Percentiles rank a stretch among this genome's conserved stretches.
Conservation (phyloP, 306 rosid genomes). For the Alnus rubra region DNA sequence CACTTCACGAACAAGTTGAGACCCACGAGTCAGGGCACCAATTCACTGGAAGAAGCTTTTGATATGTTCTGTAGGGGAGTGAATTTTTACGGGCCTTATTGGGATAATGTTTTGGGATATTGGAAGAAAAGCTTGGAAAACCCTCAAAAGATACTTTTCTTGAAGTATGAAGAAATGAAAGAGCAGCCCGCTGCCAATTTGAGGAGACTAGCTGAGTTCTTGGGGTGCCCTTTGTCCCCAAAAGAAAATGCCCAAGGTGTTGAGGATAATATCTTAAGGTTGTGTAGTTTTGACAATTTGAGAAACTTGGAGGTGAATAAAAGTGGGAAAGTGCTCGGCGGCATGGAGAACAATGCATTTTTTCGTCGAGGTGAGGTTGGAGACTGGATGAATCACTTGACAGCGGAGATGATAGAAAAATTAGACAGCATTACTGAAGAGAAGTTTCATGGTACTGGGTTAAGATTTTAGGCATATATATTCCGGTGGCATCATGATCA, state of each 20-base stretch:
- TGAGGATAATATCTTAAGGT: neutral
- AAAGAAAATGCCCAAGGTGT: neutral
- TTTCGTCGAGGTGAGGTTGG: conserved; percentile 23
- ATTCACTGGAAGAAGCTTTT: neutral
- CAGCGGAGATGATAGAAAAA: neutral
- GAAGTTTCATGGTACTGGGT: neutral
- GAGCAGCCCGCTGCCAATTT: neutral
- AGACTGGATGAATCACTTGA: conserved; percentile 15
- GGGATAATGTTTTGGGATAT: too few relatives aligned
- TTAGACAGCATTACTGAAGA: conserved; percentile 9
- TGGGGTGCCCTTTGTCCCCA: neutral
- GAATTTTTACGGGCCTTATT: too few relatives aligned
- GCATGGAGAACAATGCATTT: neutral
- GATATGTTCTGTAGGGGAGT: too few relatives aligned
- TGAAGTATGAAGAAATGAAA: neutral
- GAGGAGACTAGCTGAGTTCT: neutral
- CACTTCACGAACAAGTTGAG: neutral
- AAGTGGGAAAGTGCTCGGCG: neutral
- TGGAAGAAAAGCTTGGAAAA: too few relatives aligned
- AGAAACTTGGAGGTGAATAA: conserved; percentile 11
- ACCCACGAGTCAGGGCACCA: too few relatives aligned
- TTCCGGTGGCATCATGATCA: neutral
- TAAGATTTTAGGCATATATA: neutral
- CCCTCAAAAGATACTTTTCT: too few relatives aligned
- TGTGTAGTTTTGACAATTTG: conserved; percentile 8